Evolutionary conservation across 1,284 basidiomycete species (phyloP).

Genomic region (Afroboletus lepidellus): DNA sequence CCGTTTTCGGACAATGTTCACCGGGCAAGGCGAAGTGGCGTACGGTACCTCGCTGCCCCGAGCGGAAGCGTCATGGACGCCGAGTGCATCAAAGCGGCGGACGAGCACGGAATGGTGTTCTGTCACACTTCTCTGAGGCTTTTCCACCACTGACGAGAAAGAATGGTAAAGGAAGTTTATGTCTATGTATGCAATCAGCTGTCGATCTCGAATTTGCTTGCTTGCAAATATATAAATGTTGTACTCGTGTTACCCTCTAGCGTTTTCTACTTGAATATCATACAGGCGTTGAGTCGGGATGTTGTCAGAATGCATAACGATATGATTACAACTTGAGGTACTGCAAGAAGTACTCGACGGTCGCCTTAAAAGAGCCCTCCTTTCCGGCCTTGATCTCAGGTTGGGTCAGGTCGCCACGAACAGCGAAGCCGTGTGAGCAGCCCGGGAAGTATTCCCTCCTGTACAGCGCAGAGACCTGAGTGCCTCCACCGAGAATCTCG

Average conservation of each 20-base stretch:
- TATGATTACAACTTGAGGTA: constrained; percentile 27
- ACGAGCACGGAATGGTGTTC: constrained; percentile 89
- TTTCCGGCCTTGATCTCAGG: constrained; percentile 54
- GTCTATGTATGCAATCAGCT: constrained; percentile 8
- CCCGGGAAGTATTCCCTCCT: constrained; percentile 44
- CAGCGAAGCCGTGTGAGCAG: constrained; percentile 54
- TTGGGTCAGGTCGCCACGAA: constrained; percentile 39
- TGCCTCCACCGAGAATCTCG: constrained; percentile 39
- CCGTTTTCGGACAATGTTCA: constrained; percentile 99
- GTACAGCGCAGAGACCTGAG: constrained; percentile 42
- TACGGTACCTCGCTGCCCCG: constrained; percentile 90
- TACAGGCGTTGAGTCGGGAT: neutral
- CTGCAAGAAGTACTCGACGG: constrained; percentile 51
- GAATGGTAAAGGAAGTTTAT: neutral
- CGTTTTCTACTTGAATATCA: neutral
- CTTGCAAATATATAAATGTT: neutral
- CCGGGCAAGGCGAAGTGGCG: constrained; percentile 88
- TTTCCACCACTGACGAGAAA: constrained; percentile 69
- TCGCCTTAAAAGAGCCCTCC: constrained; percentile 58
- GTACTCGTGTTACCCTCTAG: neutral
- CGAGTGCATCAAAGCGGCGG: constrained; percentile 91
- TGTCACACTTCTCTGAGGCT: constrained; percentile 79
- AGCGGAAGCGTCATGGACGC: constrained; percentile 97
- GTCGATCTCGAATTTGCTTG: neutral
- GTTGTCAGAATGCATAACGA: neutral